Evolutionary conservation across 164 flowering plant genomes (phyloP), one percentile per base, ranked within the genome.

Genomic region (Vitis cinerea): DNA sequence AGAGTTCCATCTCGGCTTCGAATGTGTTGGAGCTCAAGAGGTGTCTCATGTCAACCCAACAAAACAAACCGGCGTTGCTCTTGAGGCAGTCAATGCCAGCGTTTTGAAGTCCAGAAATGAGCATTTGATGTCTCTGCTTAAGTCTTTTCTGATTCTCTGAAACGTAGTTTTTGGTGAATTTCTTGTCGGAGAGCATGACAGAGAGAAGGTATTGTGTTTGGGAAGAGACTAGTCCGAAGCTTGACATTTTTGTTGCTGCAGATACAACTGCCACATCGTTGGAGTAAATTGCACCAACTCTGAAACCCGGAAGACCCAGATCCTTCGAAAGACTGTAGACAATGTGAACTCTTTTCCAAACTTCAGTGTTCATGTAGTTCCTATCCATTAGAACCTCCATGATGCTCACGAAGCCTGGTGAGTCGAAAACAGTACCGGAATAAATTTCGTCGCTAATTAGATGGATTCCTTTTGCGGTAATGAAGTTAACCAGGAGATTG

Each of bases 41-140:
- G 53, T 83, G 91, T 29, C 93, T 84, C 95, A 94, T 85, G 75
- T 94, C 94, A 0, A 91, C 98, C 98, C 98, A 94, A 49, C 97
- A 88, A 54, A 92, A 94, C 61, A 94, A 71, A 0, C 93, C 93
- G 4, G 93, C 90, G 61, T 92, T 88, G 81, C 97, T 81, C 62
- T 85, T 71, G 47, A 91, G 66, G 69, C 90, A 84, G 3, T 68
- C 61, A 10, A 93, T 80, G 0, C 97, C 93, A 9, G 82, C 78
- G 1, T 73, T 70, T 8, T 68, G 55, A 0, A 93, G 84, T 9
- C 94, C 98, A 1, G 77, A 59, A 0, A 86, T 85, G 2, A 93
- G 79, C 83, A 72, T 72, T 52, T 59, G 75, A 0, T 86, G 86
- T 10, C 93, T 68, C 9, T 66, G 60, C n/a, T 70, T 79, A 0